Evolutionary conservation across 73 alveolate genomes (phyloP), one percentile per base, ranked within the genome.

Genomic region (Paramecium tetraurelia): DNA sequence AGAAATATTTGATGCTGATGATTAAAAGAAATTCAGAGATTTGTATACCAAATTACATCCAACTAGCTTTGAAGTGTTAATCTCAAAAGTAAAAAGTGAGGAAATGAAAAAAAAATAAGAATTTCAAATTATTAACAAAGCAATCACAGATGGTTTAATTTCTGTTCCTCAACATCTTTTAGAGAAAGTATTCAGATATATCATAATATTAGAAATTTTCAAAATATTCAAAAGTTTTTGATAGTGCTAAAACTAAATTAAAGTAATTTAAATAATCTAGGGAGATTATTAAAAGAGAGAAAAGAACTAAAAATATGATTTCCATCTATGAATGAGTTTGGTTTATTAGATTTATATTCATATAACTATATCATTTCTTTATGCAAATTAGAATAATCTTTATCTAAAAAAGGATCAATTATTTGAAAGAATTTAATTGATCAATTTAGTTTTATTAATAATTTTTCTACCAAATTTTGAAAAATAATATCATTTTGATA

Each of bases 1-100:
- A 2, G 63, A 70, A 31, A 89, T 89, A 8, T 89, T 89, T 89
- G 94, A 89, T 89, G 89, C 86, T 27, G 94, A 89, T 14, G 94
- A 89, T 71, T 22, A 41, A 76, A 46, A 44, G 7, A 63, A 43
- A 10, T 89, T 89, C 12, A 71, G 59, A 44, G 94, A 89, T 21
- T 41, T 59, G 18, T 85, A 89, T 14, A 44, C 59, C 12, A 89
- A 59, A 53, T 40, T 70, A 44, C 87, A 89, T 46, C 94, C 94
- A 18, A 69, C 94, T 1, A 89, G 84, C 24, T 69, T 46, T 70
- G 94, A 89, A 27, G 21, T 41, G n/a, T 22, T 89, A 43, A 89
- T 70, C 11, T 22, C 71, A 14, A 89, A 71, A 53, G 87, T 89
- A 44, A 70, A 89, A 89, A 68, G 53, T 31, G 89, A 89, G 22